Conservation (phyloP, 352 stramenopile species). For the Elongisporangium undulatum region DNA sequence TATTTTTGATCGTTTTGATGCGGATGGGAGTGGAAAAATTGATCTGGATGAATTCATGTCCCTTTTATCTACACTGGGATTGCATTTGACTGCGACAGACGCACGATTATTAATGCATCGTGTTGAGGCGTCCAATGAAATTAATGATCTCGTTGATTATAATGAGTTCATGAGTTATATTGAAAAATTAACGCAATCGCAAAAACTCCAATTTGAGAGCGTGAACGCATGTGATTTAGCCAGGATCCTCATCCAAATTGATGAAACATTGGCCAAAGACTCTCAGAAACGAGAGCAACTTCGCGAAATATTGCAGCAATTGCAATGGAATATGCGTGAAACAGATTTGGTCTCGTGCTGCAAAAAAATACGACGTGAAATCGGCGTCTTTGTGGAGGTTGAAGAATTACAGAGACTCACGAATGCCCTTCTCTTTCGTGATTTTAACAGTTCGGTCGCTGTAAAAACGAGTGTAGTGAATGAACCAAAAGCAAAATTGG, state of each 20-base stretch:
- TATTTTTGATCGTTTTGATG: conserved; percentile 53
- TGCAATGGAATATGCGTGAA: conserved; percentile 38
- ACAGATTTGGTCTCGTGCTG: conserved; percentile 20
- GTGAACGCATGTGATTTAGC: conserved; percentile 2
- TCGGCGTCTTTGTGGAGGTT: conserved; percentile 18
- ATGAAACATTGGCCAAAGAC: conserved; percentile 4
- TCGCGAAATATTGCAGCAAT: conserved; percentile 32
- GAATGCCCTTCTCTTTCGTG: conserved; percentile 37
- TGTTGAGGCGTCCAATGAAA: conserved; percentile 15
- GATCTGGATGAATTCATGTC: conserved; percentile 48
- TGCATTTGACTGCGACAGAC: conserved; percentile 34
- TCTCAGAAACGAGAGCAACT: conserved; percentile 17
- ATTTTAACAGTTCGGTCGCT: conserved; percentile 3
- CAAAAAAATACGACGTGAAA: conserved; percentile 19
- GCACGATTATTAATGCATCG: conserved; percentile 42
- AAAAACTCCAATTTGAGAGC: background rate
- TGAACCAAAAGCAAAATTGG: background rate
- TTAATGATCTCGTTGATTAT: conserved; percentile 7
- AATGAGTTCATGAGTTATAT: conserved; percentile 15
- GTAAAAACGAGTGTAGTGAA: background rate
- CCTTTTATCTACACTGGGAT: conserved; percentile 32
- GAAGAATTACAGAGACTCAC: conserved; percentile 32
- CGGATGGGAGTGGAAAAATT: conserved; percentile 47
- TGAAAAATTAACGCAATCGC: conserved; percentile 5
- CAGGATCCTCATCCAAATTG: conserved; percentile 18